Evolutionary conservation across 345 rosid species (phyloP), one percentile per base, ranked within the genome.

Genomic region (Eucalyptus marginata): DNA sequence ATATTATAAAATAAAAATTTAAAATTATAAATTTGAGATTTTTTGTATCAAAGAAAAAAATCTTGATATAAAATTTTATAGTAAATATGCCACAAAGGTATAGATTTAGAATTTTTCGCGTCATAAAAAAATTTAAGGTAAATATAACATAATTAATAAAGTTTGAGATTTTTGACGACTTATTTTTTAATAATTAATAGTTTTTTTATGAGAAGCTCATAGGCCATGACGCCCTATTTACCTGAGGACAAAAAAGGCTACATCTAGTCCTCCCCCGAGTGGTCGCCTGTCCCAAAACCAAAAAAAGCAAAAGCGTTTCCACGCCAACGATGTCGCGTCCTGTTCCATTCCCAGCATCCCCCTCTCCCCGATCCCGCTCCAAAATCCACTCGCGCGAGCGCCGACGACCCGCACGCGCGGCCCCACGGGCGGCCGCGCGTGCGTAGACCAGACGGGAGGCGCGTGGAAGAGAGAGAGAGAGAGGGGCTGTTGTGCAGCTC

Each of bases 21-120:
- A 52, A 0, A 4, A 52, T 52, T 52, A 52, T 52, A 52, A 52
- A 5, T 18, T 52, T 52, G 2, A 1, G 10, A 0, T 18, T 52
- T 18, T 52, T 52, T 0, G 44, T 52, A 2, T 51, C 0, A 17
- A 0, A n/a, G n/a, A n/a, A 3, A 17, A 51, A 17, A 51, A 6
- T 0, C 7, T 51, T 3, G 18, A 1, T 17, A 51, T 16, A 51
- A 51, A 51, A 51, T 0, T 51, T 51, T 51, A 52, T 52, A 52
- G 7, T 52, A 52, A 52, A 7, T 52, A 52, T 52, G 56, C 18
- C 9, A 7, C 2, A 18, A 52, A 17, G 2, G 22, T 52, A 18
- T 1, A 52, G 4, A 7, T 51, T 7, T 17, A 52, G 3, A 51
- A 17, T 0, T 0, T 7, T 17, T 17, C 3, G 4, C 18, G 9